Evolutionary conservation across 1,139 yeast species (phyloP).

Genomic region (Pichia sp.): DNA sequence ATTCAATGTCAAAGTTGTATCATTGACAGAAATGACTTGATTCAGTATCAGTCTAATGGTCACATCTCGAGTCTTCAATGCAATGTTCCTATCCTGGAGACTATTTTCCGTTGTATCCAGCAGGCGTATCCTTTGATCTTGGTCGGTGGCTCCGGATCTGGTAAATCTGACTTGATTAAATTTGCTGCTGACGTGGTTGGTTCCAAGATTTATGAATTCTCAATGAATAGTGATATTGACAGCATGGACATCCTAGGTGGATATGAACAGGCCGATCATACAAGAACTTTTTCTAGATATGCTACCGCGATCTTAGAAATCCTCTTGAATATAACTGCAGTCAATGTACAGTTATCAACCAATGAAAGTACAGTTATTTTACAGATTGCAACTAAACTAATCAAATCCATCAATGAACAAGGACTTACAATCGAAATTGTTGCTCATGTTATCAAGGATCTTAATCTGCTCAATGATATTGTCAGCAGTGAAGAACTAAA

Average conservation of each 20-base stretch:
- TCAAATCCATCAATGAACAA: constrained; percentile 23
- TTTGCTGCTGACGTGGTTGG: constrained; percentile 66
- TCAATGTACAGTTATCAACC: constrained; percentile 28
- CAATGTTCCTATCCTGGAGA: constrained; percentile 56
- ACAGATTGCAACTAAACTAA: constrained; percentile 23
- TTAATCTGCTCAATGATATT: constrained; percentile 5
- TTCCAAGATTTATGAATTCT: constrained; percentile 68
- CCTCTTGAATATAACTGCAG: constrained; percentile 34
- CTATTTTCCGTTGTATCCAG: constrained; percentile 65
- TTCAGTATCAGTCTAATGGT: constrained; percentile 37
- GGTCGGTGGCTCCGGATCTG: constrained; percentile 81
- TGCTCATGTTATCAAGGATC: constrained; percentile 21
- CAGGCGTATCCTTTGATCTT: constrained; percentile 78
- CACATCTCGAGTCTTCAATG: constrained; percentile 51
- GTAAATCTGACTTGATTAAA: constrained; percentile 75
- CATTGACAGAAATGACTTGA: constrained; percentile 34
- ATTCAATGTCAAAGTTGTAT: constrained; percentile 63
- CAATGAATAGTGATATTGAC: constrained; percentile 94
- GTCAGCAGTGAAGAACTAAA: constrained; percentile 5
- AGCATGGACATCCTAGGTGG: constrained; percentile 97
- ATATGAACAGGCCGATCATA: constrained; percentile 84
- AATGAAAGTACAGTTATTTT: constrained; percentile 4
- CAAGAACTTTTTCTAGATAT: constrained; percentile 45
- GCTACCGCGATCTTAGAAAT: constrained; percentile 30
- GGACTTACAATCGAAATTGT: constrained; percentile 14